Evolutionary conservation across 805 yeast genomes (phyloP).

Genomic region (Starmerella etchellsii): DNA sequence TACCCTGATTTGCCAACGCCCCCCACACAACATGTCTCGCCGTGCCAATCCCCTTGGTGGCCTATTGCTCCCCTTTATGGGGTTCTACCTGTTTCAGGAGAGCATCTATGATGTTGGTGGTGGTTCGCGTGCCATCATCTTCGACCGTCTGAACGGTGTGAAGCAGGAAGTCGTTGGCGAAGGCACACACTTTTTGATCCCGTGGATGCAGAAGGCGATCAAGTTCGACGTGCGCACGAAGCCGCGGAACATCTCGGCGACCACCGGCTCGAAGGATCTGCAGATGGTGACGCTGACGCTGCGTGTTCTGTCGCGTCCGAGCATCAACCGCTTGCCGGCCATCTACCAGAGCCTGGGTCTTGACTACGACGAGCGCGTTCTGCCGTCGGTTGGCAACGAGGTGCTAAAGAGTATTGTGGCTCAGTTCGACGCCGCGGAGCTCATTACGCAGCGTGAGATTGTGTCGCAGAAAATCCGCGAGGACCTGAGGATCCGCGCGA

Average conservation of each 20-base stretch:
- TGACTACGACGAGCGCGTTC: slow-evolving; percentile 89
- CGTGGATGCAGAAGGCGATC: slow-evolving; percentile 91
- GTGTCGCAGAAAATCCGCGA: slow-evolving; percentile 80
- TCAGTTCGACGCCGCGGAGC: slow-evolving; percentile 90
- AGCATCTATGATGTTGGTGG: slow-evolving; percentile 92
- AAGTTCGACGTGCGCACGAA: slow-evolving; percentile 85
- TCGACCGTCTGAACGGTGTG: slow-evolving; percentile 84
- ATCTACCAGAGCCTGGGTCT: slow-evolving; percentile 86
- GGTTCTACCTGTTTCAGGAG: slow-evolving; percentile 45
- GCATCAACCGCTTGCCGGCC: slow-evolving; percentile 62
- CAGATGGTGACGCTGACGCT: slow-evolving; percentile 90
- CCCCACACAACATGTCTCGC: slow-evolving; percentile 8
- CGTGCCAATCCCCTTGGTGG: slow-evolving; percentile 19
- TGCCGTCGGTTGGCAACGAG: slow-evolving; percentile 88
- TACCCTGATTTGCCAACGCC: not conserved
- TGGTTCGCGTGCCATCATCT: slow-evolving; percentile 89
- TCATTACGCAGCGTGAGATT: slow-evolving; percentile 92
- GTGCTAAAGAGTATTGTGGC: slow-evolving; percentile 82
- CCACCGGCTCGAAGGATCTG: slow-evolving; percentile 93
- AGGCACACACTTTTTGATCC: slow-evolving; percentile 89
- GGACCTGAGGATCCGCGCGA: slow-evolving; percentile 71
- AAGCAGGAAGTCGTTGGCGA: slow-evolving; percentile 82
- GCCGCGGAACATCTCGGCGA: slow-evolving; percentile 84
- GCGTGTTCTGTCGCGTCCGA: slow-evolving; percentile 90
- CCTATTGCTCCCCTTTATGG: slow-evolving; percentile 32